Conservation (phyloP, 805 yeast species). For the Wickerhamia fluorescens region DNA sequence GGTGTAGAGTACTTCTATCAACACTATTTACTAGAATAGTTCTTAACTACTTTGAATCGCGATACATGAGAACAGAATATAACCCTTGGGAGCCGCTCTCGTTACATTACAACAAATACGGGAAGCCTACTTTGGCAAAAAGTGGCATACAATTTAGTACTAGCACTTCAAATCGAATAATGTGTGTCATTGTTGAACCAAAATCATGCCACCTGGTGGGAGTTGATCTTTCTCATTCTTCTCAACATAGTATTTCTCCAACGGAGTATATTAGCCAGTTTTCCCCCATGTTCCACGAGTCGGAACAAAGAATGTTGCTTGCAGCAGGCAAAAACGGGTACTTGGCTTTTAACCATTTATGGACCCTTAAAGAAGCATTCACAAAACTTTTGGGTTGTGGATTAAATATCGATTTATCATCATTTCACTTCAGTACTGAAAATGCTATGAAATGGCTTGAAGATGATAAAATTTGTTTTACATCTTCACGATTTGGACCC, state of each 20-base stretch:
- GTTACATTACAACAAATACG: slow-evolving; percentile 33
- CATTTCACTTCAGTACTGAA: too few species aligned
- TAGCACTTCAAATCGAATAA: slow-evolving; percentile 49
- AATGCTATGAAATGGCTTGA: too few species aligned
- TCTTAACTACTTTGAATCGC: slow-evolving; percentile 23
- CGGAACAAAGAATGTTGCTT: slow-evolving; percentile 1
- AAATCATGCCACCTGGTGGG: slow-evolving; percentile 21
- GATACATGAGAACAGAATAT: slow-evolving; percentile 5
- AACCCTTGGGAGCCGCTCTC: slow-evolving; percentile 16
- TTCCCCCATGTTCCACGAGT: slow-evolving; percentile 3
- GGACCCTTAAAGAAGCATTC: slow-evolving; percentile 80
- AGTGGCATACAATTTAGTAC: slow-evolving; percentile 42
- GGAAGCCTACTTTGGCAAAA: slow-evolving; percentile 48
- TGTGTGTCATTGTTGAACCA: slow-evolving; percentile 38
- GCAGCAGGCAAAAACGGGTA: not conserved
- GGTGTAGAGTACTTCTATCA: slow-evolving; percentile 35
- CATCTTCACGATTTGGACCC: slow-evolving; percentile 1
- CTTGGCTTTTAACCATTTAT: slow-evolving; percentile 44
- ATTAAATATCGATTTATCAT: slow-evolving; percentile 9
- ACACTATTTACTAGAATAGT: slow-evolving; percentile 39
- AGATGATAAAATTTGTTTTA: too few species aligned
- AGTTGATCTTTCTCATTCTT: slow-evolving; percentile 32
- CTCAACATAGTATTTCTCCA: slow-evolving; percentile 18
- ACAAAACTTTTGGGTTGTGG: slow-evolving; percentile 65
- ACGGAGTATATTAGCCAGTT: slow-evolving; percentile 28